Evolutionary conservation across 2,329 filamentous ascomycete genomes (phyloP), one percentile per base, ranked within the genome.

Genomic region (Xylaria sp.): DNA sequence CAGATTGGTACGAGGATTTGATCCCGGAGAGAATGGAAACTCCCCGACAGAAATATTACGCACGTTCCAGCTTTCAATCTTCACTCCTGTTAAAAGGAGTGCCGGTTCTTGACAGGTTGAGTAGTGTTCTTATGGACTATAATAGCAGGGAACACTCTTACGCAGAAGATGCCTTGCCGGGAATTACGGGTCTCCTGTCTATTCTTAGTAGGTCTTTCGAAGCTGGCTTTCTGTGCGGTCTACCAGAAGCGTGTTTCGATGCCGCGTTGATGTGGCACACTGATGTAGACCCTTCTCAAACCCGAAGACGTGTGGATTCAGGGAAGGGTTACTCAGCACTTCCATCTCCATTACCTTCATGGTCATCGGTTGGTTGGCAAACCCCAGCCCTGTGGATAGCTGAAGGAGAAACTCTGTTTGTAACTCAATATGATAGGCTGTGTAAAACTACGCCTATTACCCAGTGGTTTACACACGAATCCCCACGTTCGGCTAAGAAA

Each of bases 211-310:
- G 56, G n/a, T 29, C 44, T 7, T 50, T 59, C 22, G 22, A 27
- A 13, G 29, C 42, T 25, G 44, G 56, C 15, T 59, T 59, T 33
- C 13, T 59, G 2, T 59, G 33, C 20, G 56, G 56, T 17, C 56
- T 59, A 5, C 57, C 57, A 15, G 57, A 60, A 25, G 5, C 44
- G 2, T 42, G 47, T 9, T 60, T 60, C 22, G 57, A 60, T n/a
- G 47, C 44, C 13, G 33, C 57, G 17, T 27, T 60, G 31, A 31
- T 47, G 22, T 60, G 57, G 59, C 1, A n/a, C 6, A 22, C 31
- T 15, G 2, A 11, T 2, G 1, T 0, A 6, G 3, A 13, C 10
- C 27, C 25, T 50, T 6, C 3, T n/a, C 10, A 2, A 53, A 38
- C 10, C 11, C n/a, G 50, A 7, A 53, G 50, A 10, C 50, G 50